Conservation (phyloP, 108 stramenopile species). For the Cylindrotheca closterium region DNA sequence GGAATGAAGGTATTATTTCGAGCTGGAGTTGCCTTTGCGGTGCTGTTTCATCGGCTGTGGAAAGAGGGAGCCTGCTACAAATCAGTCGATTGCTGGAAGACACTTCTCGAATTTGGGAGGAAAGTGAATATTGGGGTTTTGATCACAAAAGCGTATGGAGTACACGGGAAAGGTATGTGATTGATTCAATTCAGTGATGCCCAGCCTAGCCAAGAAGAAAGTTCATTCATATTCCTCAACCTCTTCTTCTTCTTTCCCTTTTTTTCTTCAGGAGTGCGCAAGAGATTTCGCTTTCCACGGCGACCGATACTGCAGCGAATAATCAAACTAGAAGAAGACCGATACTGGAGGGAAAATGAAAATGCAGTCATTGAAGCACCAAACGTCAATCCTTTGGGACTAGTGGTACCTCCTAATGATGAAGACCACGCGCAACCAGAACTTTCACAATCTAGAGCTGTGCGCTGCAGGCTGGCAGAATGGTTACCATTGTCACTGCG, state of each 20-base stretch:
- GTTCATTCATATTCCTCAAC: no score
- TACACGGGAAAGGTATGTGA: conserved; percentile 38
- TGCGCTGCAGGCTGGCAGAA: conserved; percentile 55
- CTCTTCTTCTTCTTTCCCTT: no score
- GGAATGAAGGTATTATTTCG: conserved; percentile 79
- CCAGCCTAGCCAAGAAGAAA: no score
- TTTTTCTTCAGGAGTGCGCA: conserved; percentile 30
- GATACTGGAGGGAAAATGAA: conserved; percentile 39
- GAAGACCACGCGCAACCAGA: conserved; percentile 18
- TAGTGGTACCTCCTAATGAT: conserved; percentile 10
- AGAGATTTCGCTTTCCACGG: conserved; percentile 63
- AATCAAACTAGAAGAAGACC: conserved; percentile 66
- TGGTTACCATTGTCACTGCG: conserved; percentile 72
- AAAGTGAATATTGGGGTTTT: conserved; percentile 58
- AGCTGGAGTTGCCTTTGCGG: conserved; percentile 65
- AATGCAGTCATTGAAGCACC: conserved; percentile 15
- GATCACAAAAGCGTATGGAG: conserved; percentile 64
- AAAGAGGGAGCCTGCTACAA: conserved; percentile 33
- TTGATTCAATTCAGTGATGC: neutral
- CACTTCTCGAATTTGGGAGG: conserved; percentile 26
- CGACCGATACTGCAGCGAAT: conserved; percentile 63
- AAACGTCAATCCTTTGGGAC: conserved; percentile 20
- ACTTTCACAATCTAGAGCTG: conserved; percentile 51
- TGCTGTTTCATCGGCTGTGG: conserved; percentile 45
- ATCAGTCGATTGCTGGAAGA: conserved; percentile 41